Base-by-base conservation (phyloP, 164 flowering plant genomes). In the Stephania cephalantha region DNA sequence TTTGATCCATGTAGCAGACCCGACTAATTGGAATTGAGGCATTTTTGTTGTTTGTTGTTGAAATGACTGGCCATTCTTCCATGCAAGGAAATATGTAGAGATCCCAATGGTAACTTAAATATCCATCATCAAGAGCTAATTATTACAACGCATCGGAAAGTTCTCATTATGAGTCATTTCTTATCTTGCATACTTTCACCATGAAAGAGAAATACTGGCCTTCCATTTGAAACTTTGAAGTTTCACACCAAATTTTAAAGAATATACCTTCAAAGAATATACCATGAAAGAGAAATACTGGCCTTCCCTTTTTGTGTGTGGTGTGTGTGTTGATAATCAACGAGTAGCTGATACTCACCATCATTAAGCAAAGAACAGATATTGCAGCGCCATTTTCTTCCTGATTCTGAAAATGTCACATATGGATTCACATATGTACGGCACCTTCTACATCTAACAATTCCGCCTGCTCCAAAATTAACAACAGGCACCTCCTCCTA, bases 331-430 rank as follows among this genome's bases (percentile, higher is more conserved):
- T n/a, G 29, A 20, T 61, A 63, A n/a, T 18, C 35, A 18, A 25
- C 15, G 25, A 18, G 10, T 74, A 67, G 65, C 22, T n/a, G 65
- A 55, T 73, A 72, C 29, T 73, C 88, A 95, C 99, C 99, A 77
- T 95, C 99, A 85, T 95, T 95, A 74, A 90, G 93, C 71, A 91
- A 84, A 58, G 91, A 71, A 78, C 99, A 95, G 58, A 95, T 89
- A 82, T 94, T 95, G 87, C 99, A 95, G 6, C 95, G 92, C 97
- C 98, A 93, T 84, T 91, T 95, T 81, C 94, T 87, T 81, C 99
- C 99, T 80, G 85, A 85, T 83, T 95, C 99, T n/a, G 91, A 83
- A 81, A 95, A 95, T 55, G 88, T 84, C 53, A 91, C 93, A 82
- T 85, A 92, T 5, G 99, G 98, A 84, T 95, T 95, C 75, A 95